A percentile compares a stretch with the other conserved stretches of the same genome.
Conservation (phyloP, 495 filamentous ascomycete species). For the Ramalina intermedia region DNA sequence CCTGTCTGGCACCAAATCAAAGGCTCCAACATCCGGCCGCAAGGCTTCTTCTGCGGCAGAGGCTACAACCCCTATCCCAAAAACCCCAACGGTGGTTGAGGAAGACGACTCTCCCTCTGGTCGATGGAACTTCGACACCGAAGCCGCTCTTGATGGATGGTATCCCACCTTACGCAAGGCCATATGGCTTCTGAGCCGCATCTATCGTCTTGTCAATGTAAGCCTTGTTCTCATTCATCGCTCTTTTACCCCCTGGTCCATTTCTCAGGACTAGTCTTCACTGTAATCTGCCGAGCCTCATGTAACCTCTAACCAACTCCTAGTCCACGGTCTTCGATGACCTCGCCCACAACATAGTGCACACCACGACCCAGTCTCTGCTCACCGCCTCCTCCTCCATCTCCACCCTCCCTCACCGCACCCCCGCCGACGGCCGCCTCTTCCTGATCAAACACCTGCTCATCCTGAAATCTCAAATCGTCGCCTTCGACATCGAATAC, state of each 20-base stretch:
- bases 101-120: slow-evolving; percentile 30
- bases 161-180: slow-evolving; percentile 64
- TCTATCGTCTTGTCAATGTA: slow-evolving; percentile 73
- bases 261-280: neutral
- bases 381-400: slow-evolving; percentile 36
- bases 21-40: slow-evolving; percentile 26
- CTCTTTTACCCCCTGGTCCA: slow-evolving; percentile 1
- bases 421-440: slow-evolving; percentile 52
- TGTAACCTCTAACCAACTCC: slow-evolving; percentile 1
- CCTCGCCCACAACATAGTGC: slow-evolving; percentile 62
- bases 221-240: slow-evolving; percentile 8
- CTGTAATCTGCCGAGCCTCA: slow-evolving; percentile 15
- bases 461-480: slow-evolving; percentile 78
- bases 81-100: slow-evolving; percentile 35
- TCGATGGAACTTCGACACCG: slow-evolving; percentile 39
- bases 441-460: slow-evolving; percentile 88
- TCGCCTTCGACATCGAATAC: slow-evolving; percentile 84
- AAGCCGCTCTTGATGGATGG: slow-evolving; percentile 35
- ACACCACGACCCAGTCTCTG: slow-evolving; percentile 56
- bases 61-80: slow-evolving; percentile 33
- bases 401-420: slow-evolving; percentile 33
- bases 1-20: slow-evolving; percentile 32
- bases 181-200: slow-evolving; percentile 68
- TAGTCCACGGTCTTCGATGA: slow-evolving; percentile 63
- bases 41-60: slow-evolving; percentile 27